phyloP scores from a whole-genome alignment of 345 rosid genomes.

The Linum tenue region DNA sequence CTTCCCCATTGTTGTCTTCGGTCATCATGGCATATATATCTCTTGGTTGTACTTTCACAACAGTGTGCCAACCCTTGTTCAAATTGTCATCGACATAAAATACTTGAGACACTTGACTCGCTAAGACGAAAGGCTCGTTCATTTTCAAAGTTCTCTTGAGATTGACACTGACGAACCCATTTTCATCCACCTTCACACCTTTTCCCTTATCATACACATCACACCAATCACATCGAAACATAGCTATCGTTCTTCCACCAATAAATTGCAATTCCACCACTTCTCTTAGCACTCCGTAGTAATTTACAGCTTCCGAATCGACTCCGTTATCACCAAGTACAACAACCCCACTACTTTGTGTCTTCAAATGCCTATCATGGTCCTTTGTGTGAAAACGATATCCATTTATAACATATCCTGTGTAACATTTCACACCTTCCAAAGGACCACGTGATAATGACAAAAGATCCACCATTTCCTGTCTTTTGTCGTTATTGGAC shows the following conservation, averaged over 20 bases:
- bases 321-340: not conserved
- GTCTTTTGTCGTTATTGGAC: too few relatives aligned
- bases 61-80: too few relatives aligned
- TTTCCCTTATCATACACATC: not conserved
- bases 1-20: too few relatives aligned
- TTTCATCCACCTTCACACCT: too few relatives aligned
- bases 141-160: too few relatives aligned
- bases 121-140: too few relatives aligned
- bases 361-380: not conserved
- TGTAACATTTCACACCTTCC: not conserved
- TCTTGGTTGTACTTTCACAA: too few relatives aligned
- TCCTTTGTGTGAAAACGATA: conserved; percentile 5
- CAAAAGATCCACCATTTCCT: not conserved
- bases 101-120: too few relatives aligned
- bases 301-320: not conserved
- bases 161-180: too few relatives aligned
- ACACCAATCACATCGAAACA: not conserved
- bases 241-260: not conserved
- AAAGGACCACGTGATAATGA: not conserved
- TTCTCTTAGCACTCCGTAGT: conserved; percentile 11
- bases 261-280: conserved; percentile 4
- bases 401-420: conserved; percentile 1
- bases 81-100: too few relatives aligned
- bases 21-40: too few relatives aligned
- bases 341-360: not conserved